These are phyloP conservation scores for Pseudogymnoascus sp. DNA, from an alignment of 2,329 filamentous ascomycete species.

Conservation along the genomic window DNA sequence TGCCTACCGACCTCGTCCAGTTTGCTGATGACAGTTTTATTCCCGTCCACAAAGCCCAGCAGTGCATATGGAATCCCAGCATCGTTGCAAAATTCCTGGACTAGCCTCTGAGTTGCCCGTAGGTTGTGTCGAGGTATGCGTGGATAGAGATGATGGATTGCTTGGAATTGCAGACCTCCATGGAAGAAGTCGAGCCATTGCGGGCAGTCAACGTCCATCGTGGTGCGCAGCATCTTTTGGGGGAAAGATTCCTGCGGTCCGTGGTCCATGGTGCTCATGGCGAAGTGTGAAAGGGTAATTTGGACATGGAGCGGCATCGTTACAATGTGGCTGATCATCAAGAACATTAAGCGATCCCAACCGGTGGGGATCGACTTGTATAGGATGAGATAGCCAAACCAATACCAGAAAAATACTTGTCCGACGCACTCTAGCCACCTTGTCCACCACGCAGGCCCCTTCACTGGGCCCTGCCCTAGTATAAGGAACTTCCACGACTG, in stretches of 20 bases:
- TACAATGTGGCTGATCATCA: constrained; percentile 73
- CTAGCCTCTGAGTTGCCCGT: constrained; percentile 64
- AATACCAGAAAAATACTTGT: constrained; percentile 74
- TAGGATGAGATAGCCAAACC: constrained; percentile 78
- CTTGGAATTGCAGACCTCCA: constrained; percentile 83
- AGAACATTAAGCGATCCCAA: constrained; percentile 62
- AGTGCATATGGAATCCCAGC: constrained; percentile 79
- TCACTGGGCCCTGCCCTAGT: constrained; percentile 60
- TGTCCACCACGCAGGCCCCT: constrained; percentile 77
- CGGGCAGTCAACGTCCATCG: constrained; percentile 88
- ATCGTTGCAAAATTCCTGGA: constrained; percentile 74
- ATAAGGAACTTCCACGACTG: constrained; percentile 75
- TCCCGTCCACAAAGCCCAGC: constrained; percentile 78
- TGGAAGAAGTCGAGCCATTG: constrained; percentile 85
- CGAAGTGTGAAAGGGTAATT: constrained; percentile 87
- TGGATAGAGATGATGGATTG: constrained; percentile 79
- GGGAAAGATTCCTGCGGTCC: constrained; percentile 80
- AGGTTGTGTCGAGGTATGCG: constrained; percentile 81
- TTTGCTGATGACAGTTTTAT: constrained; percentile 69
- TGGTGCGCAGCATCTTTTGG: constrained; percentile 84
- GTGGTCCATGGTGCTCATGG: constrained; percentile 84
- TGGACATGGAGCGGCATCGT: constrained; percentile 80
- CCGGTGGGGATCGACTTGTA: constrained; percentile 66
- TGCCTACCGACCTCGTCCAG: constrained; percentile 75
- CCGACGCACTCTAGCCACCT: constrained; percentile 72